Conservation (phyloP, 768 basidiomycete genomes). For the Daedalea quercina region DNA sequence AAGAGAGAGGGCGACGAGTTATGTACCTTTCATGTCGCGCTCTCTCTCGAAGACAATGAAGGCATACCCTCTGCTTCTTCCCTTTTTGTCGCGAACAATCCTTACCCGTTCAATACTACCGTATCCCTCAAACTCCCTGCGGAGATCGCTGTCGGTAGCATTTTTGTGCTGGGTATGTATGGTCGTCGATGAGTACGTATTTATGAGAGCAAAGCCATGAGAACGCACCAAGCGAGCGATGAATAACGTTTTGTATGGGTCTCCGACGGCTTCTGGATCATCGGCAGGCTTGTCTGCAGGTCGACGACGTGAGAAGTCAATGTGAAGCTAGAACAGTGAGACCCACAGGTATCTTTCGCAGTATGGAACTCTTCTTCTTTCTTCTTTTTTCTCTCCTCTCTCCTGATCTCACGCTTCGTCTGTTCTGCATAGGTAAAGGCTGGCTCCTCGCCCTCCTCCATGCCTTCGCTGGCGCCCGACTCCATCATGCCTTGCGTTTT, state of each 20-base stretch:
- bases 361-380: constrained; percentile 68
- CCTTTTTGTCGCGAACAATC: constrained; percentile 88
- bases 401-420: constrained; percentile 65
- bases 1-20: constrained; percentile 9
- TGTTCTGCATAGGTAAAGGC: constrained; percentile 80
- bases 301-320: constrained; percentile 2
- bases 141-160: constrained; percentile 86
- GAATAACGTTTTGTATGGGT: constrained; percentile 98
- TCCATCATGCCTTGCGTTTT: constrained; percentile 61
- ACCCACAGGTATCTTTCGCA: constrained; percentile 83
- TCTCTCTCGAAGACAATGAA: constrained; percentile 98
- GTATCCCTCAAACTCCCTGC: constrained; percentile 92
- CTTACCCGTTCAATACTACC: constrained; percentile 93
- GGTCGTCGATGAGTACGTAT: background rate
- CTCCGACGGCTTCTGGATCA: constrained; percentile 85
- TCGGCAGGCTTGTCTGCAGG: constrained; percentile 84
- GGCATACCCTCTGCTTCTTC: constrained; percentile 85
- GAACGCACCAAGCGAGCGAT: constrained; percentile 78
- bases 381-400: constrained; percentile 76
- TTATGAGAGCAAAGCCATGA: background rate
- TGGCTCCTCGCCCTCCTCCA: constrained; percentile 84
- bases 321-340: background rate
- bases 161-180: constrained; percentile 66
- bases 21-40: constrained; percentile 96
- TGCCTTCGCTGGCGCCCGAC: constrained; percentile 51